phyloP scores from a whole-genome alignment of 768 basidiomycete genomes.

The Boletus pseudo-olivaceus region DNA sequence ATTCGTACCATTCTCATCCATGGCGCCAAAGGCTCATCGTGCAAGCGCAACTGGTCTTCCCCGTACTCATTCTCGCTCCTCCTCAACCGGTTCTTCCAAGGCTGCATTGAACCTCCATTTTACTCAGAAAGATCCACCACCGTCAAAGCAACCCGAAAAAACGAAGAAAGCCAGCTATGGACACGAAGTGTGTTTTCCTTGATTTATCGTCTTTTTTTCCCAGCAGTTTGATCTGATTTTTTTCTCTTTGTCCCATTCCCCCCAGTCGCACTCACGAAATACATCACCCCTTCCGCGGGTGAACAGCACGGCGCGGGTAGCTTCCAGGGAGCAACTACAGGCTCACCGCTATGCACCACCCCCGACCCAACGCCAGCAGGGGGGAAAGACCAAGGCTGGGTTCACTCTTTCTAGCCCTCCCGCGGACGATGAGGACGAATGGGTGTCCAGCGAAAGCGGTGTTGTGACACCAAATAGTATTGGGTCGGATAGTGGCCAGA shows the following conservation, averaged over 20 bases:
- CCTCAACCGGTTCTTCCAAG: constrained; percentile 54
- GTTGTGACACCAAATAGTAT: constrained; percentile 59
- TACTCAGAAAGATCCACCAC: constrained; percentile 57
- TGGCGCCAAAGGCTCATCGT: constrained; percentile 52
- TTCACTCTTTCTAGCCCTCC: constrained; percentile 56
- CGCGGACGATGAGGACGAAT: constrained; percentile 60
- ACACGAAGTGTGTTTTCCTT: constrained; percentile 42
- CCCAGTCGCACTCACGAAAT: constrained; percentile 21
- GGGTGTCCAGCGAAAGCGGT: constrained; percentile 78
- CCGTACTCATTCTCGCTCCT: constrained; percentile 62
- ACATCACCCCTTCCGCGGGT: constrained; percentile 26
- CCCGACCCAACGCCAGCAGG: constrained; percentile 28
- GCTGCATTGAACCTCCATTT: constrained; percentile 60
- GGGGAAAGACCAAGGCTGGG: constrained; percentile 43
- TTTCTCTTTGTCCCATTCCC: neutral
- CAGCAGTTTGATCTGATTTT: constrained; percentile 12
- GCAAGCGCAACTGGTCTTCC: constrained; percentile 42
- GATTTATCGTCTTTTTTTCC: constrained; percentile 3
- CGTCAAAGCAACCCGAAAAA: constrained; percentile 47
- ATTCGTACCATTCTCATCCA: constrained; percentile 28
- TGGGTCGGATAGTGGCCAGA: constrained; percentile 41
- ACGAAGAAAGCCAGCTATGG: constrained; percentile 43
- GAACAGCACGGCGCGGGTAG: constrained; percentile 26
- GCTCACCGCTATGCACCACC: constrained; percentile 31
- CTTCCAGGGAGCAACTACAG: constrained; percentile 34